phyloP scores from a whole-genome alignment of 345 rosid species.

The Gossypium longicalyx region DNA sequence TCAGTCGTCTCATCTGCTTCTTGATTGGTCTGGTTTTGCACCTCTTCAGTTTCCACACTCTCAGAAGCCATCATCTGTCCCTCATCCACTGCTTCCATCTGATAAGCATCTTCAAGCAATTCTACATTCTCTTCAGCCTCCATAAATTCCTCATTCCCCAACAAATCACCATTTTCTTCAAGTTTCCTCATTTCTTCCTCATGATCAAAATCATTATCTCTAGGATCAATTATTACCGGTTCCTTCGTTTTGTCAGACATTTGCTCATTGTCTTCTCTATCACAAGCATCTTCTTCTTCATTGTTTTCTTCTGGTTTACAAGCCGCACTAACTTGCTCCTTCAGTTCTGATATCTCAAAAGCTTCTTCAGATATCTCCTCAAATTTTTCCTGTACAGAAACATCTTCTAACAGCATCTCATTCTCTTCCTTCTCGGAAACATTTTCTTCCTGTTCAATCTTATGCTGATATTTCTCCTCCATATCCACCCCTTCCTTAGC shows the following conservation, averaged over 20 bases:
- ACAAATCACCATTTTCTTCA: background rate
- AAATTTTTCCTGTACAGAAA: constrained; percentile 18
- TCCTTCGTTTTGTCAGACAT: background rate
- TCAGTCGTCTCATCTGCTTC: constrained; percentile 27
- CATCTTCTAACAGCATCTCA: constrained; percentile 20
- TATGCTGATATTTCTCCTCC: constrained; percentile 18
- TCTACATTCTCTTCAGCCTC: constrained; percentile 7
- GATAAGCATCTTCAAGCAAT: constrained; percentile 11
- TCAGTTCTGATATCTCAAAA: constrained; percentile 23
- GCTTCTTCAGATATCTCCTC: constrained; percentile 22
- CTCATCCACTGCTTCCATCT: constrained; percentile 20
- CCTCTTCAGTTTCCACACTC: constrained; percentile 33
- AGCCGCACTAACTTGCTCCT: constrained; percentile 17
- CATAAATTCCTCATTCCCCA: constrained; percentile 1
- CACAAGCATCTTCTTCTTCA: constrained; percentile 19
- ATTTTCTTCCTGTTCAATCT: constrained; percentile 24
- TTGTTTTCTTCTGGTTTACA: constrained; percentile 17
- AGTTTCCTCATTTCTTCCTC: constrained; percentile 8
- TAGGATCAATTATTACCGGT: background rate
- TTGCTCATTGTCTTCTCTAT: constrained; percentile 10
- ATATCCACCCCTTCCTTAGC: constrained; percentile 4
- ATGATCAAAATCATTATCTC: background rate
- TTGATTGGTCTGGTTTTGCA: constrained; percentile 28
- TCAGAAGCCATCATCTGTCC: constrained; percentile 31
- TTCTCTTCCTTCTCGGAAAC: constrained; percentile 21